These are phyloP conservation scores for Rosa hybrid DNA, from an alignment of 331 rosid species.

Conservation along the genomic window DNA sequence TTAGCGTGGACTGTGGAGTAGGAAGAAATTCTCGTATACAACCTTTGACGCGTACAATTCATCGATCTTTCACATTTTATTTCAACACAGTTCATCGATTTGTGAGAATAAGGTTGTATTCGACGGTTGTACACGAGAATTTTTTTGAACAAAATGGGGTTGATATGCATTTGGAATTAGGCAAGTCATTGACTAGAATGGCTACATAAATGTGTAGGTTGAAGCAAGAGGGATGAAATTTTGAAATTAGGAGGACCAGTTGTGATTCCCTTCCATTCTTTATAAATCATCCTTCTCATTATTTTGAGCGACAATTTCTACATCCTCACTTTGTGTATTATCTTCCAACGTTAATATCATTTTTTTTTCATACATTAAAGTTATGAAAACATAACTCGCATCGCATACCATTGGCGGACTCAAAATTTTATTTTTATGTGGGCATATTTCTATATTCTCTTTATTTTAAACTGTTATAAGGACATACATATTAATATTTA, in stretches of 20 bases:
- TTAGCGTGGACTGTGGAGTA: background rate
- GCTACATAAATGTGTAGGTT: slow-evolving; percentile 6
- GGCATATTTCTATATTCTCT: no score
- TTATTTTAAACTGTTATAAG: no score
- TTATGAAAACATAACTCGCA: no score
- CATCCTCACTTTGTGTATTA: no score
- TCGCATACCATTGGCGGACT: no score
- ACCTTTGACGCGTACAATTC: background rate
- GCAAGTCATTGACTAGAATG: slow-evolving; percentile 27
- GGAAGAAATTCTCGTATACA: slow-evolving; percentile 5
- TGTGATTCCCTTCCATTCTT: background rate
- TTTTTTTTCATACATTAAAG: no score
- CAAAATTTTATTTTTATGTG: no score
- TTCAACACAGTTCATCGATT: background rate
- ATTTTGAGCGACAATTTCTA: background rate
- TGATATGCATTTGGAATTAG: background rate
- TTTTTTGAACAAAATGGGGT: slow-evolving; percentile 2
- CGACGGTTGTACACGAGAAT: background rate
- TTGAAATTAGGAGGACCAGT: background rate
- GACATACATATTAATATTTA: no score
- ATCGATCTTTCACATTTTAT: background rate
- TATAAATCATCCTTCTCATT: background rate
- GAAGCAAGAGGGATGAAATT: background rate
- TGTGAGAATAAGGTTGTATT: background rate
- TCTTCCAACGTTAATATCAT: no score